Percentiles rank a stretch among this genome's conserved stretches.
Evolutionary conservation across 768 basidiomycete genomes (phyloP).

Genomic region (Panaeolus papilionaceus): DNA sequence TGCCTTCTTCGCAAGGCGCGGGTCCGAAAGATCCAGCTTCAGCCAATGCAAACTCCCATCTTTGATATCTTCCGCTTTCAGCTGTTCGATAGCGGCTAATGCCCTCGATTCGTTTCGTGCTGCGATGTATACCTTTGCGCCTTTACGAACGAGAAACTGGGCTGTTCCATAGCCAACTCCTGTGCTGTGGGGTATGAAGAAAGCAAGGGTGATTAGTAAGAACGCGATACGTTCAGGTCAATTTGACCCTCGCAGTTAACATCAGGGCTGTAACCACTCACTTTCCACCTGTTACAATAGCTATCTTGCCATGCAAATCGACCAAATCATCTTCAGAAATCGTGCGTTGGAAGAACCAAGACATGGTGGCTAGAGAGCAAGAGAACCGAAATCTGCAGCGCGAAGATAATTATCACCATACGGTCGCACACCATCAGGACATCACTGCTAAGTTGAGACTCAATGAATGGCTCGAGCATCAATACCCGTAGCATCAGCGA

Average conservation of each 20-base stretch:
- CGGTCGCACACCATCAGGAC: too few relatives aligned
- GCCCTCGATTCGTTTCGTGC: slow-evolving; percentile 29
- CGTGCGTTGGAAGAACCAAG: slow-evolving; percentile 11
- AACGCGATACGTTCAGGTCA: background rate
- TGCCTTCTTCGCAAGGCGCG: slow-evolving; percentile 37
- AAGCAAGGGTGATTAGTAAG: background rate
- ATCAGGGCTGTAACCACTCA: slow-evolving; percentile 26
- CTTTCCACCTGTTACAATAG: slow-evolving; percentile 58
- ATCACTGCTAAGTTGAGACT: too few relatives aligned
- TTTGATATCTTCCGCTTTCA: slow-evolving; percentile 38
- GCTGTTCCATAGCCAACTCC: slow-evolving; percentile 46
- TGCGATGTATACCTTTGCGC: slow-evolving; percentile 44
- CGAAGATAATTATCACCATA: too few relatives aligned
- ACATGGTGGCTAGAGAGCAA: background rate
- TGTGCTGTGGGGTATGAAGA: slow-evolving; percentile 24
- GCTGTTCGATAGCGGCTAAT: slow-evolving; percentile 30
- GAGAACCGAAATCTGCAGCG: too few relatives aligned
- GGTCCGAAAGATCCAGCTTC: slow-evolving; percentile 46
- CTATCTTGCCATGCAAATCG: slow-evolving; percentile 53
- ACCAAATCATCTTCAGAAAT: slow-evolving; percentile 45
- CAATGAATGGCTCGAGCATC: too few relatives aligned
- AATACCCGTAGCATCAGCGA: too few relatives aligned
- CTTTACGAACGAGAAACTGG: slow-evolving; percentile 43
- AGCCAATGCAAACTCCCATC: slow-evolving; percentile 42
- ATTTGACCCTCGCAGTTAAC: too few relatives aligned